Conservation (phyloP, 257 asterid genomes). For the Ehretia macrophylla region DNA sequence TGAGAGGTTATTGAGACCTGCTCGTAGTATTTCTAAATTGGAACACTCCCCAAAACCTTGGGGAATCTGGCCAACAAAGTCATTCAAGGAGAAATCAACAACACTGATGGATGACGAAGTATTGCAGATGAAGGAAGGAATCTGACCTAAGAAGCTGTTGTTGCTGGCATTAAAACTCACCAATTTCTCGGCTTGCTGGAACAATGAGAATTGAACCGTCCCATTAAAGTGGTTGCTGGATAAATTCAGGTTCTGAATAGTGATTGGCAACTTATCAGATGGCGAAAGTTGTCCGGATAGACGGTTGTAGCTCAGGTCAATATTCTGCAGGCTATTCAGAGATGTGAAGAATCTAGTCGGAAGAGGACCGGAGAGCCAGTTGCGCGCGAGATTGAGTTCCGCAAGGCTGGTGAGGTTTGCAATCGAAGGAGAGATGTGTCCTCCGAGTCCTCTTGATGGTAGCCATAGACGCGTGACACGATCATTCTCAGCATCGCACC, state of each 20-base stretch:
- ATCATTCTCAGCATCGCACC: conserved; percentile 47
- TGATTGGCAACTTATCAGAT: conserved; percentile 37
- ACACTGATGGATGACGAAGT: conserved; percentile 34
- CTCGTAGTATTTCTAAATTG: conserved; percentile 48
- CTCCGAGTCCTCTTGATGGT: conserved; percentile 60
- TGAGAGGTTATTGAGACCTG: conserved; percentile 59
- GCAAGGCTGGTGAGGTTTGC: conserved; percentile 53
- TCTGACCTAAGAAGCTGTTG: conserved; percentile 63
- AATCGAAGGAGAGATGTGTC: conserved; percentile 43
- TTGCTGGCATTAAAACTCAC: conserved; percentile 62
- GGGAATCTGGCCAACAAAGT: conserved; percentile 51
- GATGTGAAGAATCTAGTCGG: conserved; percentile 52
- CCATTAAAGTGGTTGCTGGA: conserved; percentile 77
- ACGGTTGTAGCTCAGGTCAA: conserved; percentile 77
- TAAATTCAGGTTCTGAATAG: conserved; percentile 39
- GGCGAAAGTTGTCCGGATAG: conserved; percentile 37
- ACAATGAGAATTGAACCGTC: conserved; percentile 34
- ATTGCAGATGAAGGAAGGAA: conserved; percentile 54
- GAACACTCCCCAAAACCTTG: conserved; percentile 50
- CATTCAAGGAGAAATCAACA: conserved; percentile 73
- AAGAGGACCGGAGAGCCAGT: conserved; percentile 53
- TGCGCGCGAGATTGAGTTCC: conserved; percentile 53
- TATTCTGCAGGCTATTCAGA: conserved; percentile 26
- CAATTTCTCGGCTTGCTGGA: conserved; percentile 42
- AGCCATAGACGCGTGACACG: conserved; percentile 53